A percentile compares a stretch with the other conserved stretches of the same genome.
phyloP scores from a whole-genome alignment of 148 eudicot species.

The Vaccinium vitisidaea region DNA sequence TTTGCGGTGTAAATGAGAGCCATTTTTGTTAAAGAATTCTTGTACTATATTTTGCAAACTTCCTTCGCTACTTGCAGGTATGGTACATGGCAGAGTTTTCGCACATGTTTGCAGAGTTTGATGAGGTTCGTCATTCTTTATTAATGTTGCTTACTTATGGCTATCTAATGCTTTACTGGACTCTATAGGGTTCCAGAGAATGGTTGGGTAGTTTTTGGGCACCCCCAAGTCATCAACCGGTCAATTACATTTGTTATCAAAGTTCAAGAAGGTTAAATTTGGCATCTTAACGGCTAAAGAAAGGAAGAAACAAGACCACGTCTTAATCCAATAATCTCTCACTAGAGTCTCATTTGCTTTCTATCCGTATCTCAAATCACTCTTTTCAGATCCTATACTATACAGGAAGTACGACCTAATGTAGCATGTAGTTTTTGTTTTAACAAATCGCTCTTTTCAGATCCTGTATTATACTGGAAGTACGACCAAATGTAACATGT shows the following conservation, averaged over 20 bases:
- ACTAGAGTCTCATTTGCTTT: background rate
- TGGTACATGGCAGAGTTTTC: conserved; percentile 94
- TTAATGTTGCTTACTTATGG: conserved; percentile 4
- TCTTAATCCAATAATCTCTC: background rate
- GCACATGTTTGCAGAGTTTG: conserved; percentile 58
- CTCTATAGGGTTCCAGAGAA: background rate
- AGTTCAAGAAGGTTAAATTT: background rate
- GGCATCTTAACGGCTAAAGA: background rate
- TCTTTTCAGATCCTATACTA: background rate
- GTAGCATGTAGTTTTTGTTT: background rate
- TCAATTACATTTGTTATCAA: background rate
- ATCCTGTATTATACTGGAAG: background rate
- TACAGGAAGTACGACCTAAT: background rate
- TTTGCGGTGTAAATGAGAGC: conserved; percentile 10
- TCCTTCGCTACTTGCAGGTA: conserved; percentile 43
- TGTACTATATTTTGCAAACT: background rate
- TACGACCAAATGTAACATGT: too few species aligned
- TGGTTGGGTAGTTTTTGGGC: background rate
- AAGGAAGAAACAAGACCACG: background rate
- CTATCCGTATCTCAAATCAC: background rate
- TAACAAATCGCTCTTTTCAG: background rate
- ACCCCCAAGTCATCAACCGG: background rate
- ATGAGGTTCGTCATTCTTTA: conserved; percentile 53
- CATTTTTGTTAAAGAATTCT: background rate
- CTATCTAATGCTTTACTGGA: background rate